Conservation (phyloP, 208 protist species). For the Trichomonas gallinae region DNA sequence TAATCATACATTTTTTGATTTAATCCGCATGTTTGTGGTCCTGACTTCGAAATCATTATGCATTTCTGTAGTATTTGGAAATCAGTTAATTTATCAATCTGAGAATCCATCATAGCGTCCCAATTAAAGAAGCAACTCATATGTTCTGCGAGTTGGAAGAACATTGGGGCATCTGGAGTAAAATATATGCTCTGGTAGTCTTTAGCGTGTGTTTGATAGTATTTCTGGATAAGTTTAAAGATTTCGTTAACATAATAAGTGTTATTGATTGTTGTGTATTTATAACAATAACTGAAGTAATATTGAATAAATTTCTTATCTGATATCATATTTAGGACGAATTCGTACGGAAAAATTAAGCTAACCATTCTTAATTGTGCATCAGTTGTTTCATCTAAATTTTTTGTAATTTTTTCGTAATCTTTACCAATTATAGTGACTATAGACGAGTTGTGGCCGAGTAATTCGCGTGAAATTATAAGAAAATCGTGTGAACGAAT, state of each 20-base stretch:
- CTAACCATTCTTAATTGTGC: background rate
- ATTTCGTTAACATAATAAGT: background rate
- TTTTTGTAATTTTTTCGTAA: background rate
- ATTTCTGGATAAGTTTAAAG: background rate
- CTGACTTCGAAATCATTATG: background rate
- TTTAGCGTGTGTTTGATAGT: background rate
- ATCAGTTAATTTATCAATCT: background rate
- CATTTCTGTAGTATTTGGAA: background rate
- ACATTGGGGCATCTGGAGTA: background rate
- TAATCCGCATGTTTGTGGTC: background rate
- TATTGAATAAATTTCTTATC: background rate
- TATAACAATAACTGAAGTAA: background rate
- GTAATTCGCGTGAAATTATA: background rate
- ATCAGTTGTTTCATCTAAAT: background rate
- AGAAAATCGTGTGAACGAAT: background rate
- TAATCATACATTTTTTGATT: background rate
- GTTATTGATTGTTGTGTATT: background rate
- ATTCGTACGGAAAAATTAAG: constrained; percentile 6
- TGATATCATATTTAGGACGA: background rate
- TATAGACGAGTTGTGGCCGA: background rate
- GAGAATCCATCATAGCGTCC: background rate
- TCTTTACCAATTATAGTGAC: background rate
- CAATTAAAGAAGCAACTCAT: background rate
- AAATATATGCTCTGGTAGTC: background rate
- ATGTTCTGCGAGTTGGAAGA: background rate